Evolutionary conservation across 1,284 basidiomycete genomes (phyloP), one percentile per base, ranked within the genome.

Genomic region (Sanghuangporus weigelae): DNA sequence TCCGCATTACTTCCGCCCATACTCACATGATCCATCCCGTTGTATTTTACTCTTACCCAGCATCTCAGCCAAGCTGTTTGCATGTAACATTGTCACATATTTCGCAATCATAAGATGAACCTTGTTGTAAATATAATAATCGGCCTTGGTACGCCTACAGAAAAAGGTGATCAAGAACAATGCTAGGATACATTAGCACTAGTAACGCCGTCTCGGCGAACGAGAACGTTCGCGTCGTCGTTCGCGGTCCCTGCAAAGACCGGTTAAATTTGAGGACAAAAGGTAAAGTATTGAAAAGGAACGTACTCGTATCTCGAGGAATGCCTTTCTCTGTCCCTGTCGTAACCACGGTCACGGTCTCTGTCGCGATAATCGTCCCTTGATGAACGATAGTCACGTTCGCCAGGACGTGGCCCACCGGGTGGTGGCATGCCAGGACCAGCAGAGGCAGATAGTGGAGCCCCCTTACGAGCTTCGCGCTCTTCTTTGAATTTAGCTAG

Each of bases 401-500:
- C 70, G 36, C 68, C 65, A 21, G 64, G 60, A 31, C 70, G 66
- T 21, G 70, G 68, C 23, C 69, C 74, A 53, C 76, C 74, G 4
- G 75, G 73, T 38, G 71, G 68, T 51, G 76, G 69, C 42, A 76
- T 73, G 31, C 77, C 72, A 58, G 78, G 73, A 39, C 69, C 65
- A 16, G 64, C 58, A 51, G 72, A 70, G 7, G 74, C 69, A 46
- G 82, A 78, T 46, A 7, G 44, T n/a, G 44, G 12, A 51, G 84
- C 79, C 42, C 76, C 81, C 75, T 91, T 90, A 65, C 90, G 87
- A 74, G 92, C 91, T 76, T 93, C 90, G 62, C 93, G 86, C 63
- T 93, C 90, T 73, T 94, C 92, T 68, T 87, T 87, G 76, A 95
- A 96, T 73, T 93, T 92, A 59, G 80, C 76, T 66, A 99, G 84